Evolutionary conservation across 1,284 basidiomycete genomes (phyloP).

Genomic region (Leccinum solheimii): DNA sequence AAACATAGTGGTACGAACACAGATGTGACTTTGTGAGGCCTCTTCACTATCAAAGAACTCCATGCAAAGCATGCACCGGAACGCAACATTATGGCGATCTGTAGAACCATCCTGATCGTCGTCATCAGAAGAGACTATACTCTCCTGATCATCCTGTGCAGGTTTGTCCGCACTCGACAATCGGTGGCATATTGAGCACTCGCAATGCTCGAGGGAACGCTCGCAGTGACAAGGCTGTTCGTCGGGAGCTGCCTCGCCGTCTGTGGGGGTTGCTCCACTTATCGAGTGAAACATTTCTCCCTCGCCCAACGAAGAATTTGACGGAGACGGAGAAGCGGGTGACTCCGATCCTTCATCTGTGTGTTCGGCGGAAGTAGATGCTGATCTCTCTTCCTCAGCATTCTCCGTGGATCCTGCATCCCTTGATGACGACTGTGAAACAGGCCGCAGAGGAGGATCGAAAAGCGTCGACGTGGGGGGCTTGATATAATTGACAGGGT

Average conservation of each 20-base stretch:
- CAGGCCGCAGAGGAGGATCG: neutral
- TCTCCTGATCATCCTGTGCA: neutral
- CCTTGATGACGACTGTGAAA: neutral
- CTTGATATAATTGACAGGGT: neutral
- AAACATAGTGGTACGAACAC: slow-evolving; percentile 10
- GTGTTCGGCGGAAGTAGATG: neutral
- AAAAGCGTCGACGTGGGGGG: too few relatives aligned
- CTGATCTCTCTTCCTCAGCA: neutral
- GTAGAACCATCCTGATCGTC: neutral
- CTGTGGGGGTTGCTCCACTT: neutral
- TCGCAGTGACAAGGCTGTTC: neutral
- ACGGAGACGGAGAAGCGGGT: neutral
- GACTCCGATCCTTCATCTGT: neutral
- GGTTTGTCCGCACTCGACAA: neutral
- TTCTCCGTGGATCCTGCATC: neutral
- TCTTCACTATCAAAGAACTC: slow-evolving; percentile 17
- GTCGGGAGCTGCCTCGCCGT: neutral
- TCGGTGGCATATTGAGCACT: slow-evolving; percentile 9
- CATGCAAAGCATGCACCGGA: slow-evolving; percentile 21
- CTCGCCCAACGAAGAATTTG: slow-evolving; percentile 6
- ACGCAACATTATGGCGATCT: neutral
- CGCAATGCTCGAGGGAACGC: neutral
- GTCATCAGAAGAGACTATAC: slow-evolving; percentile 1
- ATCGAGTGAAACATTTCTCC: slow-evolving; percentile 18
- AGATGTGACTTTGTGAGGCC: slow-evolving; percentile 18